A percentile compares a stretch with the other conserved stretches of the same genome.
Evolutionary conservation across 257 asterid species (phyloP).

Genomic region (Solanum rostratum): DNA sequence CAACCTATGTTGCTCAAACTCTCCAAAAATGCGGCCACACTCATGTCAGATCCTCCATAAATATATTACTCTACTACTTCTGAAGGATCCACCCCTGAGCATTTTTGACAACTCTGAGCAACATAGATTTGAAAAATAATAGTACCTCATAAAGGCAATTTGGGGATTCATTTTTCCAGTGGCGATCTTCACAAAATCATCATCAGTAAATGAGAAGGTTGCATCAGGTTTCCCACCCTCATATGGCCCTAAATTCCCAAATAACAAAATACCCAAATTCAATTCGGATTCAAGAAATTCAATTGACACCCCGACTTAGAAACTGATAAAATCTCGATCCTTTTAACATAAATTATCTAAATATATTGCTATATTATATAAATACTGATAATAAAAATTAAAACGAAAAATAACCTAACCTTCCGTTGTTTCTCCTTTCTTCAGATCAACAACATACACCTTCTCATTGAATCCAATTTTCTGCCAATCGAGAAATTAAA

Average conservation of each 20-base stretch:
- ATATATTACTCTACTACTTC: neutral
- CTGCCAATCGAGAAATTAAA: constrained; percentile 16
- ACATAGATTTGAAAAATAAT: neutral
- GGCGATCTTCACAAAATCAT: constrained; percentile 35
- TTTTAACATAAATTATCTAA: neutral
- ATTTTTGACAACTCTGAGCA: neutral
- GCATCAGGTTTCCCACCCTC: constrained; percentile 96
- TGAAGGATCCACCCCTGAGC: neutral
- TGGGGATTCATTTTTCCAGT: constrained; percentile 47
- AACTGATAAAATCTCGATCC: neutral
- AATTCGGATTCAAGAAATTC: neutral
- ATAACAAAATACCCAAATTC: neutral
- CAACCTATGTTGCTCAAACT: neutral
- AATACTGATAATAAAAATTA: no score
- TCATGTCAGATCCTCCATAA: neutral
- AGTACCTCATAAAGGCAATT: constrained; percentile 54
- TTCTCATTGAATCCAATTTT: constrained; percentile 77
- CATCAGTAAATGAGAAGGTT: constrained; percentile 83
- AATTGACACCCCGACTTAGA: neutral
- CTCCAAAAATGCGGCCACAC: neutral
- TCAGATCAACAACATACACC: constrained; percentile 76
- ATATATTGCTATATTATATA: neutral
- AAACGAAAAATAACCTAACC: constrained; percentile 46
- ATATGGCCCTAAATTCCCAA: constrained; percentile 38
- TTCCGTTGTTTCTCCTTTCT: constrained; percentile 84